phyloP scores from a whole-genome alignment of 2,329 filamentous ascomycete species.

The Tolypocladium sp. region DNA sequence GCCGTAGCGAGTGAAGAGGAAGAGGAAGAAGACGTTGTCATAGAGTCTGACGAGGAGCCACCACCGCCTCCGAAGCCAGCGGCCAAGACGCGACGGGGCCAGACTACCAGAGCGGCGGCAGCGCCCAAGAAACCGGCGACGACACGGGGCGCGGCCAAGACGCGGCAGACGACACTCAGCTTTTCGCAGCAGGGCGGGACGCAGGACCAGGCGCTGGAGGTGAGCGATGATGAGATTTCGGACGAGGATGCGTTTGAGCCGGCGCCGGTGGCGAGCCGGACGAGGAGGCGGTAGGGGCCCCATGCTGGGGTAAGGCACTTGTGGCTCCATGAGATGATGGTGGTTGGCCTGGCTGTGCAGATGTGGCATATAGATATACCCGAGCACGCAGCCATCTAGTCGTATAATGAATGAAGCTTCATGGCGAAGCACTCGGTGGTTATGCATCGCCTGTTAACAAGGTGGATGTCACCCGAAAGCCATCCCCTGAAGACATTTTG shows the following conservation, averaged over 20 bases:
- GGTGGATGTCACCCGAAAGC: background rate
- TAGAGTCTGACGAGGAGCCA: slow-evolving; percentile 43
- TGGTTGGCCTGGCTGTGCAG: background rate
- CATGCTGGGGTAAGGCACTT: background rate
- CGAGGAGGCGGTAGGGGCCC: slow-evolving; percentile 15
- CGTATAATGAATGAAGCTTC: too few species aligned
- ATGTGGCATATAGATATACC: background rate
- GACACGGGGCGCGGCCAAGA: slow-evolving; percentile 6
- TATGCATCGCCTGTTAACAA: background rate
- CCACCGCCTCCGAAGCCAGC: slow-evolving; percentile 28
- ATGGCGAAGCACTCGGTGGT: background rate
- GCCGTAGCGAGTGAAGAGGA: slow-evolving; percentile 27
- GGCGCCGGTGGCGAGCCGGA: slow-evolving; percentile 26
- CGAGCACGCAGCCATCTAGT: background rate
- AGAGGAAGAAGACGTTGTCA: slow-evolving; percentile 40
- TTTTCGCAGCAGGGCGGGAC: slow-evolving; percentile 30
- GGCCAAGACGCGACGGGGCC: slow-evolving; percentile 14
- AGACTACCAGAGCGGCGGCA: slow-evolving; percentile 7
- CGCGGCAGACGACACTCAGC: slow-evolving; percentile 23
- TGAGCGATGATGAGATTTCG: slow-evolving; percentile 58
- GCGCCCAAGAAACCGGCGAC: slow-evolving; percentile 7
- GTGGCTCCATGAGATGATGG: background rate
- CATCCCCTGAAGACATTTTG: too few species aligned
- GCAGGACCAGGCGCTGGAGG: slow-evolving; percentile 42
- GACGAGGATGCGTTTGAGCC: slow-evolving; percentile 54